Base-by-base conservation (phyloP, 2,329 filamentous ascomycete genomes). In the Mollisiaceae sp. region DNA sequence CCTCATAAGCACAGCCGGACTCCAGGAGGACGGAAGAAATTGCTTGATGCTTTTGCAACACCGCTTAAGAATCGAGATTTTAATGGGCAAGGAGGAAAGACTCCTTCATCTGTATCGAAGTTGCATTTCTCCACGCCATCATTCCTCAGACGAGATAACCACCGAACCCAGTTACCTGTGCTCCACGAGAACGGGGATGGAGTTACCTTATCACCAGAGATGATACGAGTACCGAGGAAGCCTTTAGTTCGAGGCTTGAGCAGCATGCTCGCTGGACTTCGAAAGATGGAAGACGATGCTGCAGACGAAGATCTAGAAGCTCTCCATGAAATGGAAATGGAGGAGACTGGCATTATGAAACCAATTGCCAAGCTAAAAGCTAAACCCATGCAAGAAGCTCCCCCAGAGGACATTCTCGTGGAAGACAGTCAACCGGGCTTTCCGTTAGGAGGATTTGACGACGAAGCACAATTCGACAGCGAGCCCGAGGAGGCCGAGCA, bases 231-330 rank as follows among this genome's bases (percentile, higher is more conserved):
- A 32, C 88, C 85, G 2, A 82, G 82, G 47, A 89, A 87, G 71
- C 85, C 86, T 9, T 78, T 91, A n/a, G 86, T 86, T 1, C 83
- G 90, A 64, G 90, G 89, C 35, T 78, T 95, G 63, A 94, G 91
- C 75, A 89, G 86, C 68, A 89, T 94, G 69, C 89, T 94, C 24
- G 88, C 89, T 22, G 86, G 86, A 27, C 79, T 94, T 69, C 83
- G 89, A 67, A 88, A 87, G 73, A 82, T 91, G 63, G 88, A 92
- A 75, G 89, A 92, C 60, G 86, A 91, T 54, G 80, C 81, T 20
- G 79, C 89, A 62, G 91, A 92, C 59, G 91, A 94, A 32, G 91
- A 94, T 39, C 79, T 91, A 66, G 91, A 93, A 8, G 87, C 89
- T 1, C 78, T 94, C 74, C 84, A 85, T n/a, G 91, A 93, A 74